Percentiles rank a stretch among this genome's conserved stretches.
These are phyloP conservation scores for Pseudopyricularia cyperi DNA, from an alignment of 2,329 filamentous ascomycete genomes.

Conservation along the genomic window DNA sequence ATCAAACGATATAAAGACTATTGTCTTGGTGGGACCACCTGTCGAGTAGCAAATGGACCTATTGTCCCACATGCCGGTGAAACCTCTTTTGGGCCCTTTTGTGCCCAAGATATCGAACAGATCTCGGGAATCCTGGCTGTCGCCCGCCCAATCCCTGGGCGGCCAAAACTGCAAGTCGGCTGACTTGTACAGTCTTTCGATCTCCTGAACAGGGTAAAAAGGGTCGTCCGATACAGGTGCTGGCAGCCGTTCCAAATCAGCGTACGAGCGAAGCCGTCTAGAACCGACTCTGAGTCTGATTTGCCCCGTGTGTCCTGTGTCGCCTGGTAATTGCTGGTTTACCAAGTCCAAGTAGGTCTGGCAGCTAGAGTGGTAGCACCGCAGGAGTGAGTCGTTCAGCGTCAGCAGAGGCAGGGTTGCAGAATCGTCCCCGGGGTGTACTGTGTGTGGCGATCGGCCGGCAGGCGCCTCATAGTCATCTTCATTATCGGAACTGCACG, in stretches of 20 bases:
- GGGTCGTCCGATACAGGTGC: conserved; percentile 5
- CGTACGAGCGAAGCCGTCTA: conserved; percentile 16
- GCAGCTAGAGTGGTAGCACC: conserved; percentile 38
- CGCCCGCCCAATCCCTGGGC: conserved; percentile 7
- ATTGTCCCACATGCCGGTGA: conserved; percentile 32
- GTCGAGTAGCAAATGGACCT: conserved; percentile 31
- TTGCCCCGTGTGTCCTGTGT: conserved; percentile 21
- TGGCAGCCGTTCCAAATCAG: background rate
- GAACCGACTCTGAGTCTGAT: conserved; percentile 32
- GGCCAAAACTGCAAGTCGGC: conserved; percentile 21
- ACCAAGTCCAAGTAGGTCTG: conserved; percentile 48
- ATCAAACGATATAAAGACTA: conserved; percentile 31
- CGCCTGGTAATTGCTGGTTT: conserved; percentile 25
- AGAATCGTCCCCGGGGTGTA: conserved; percentile 35
- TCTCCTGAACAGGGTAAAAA: conserved; percentile 10
- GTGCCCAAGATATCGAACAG: conserved; percentile 27
- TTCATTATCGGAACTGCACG: background rate
- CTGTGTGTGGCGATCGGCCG: conserved; percentile 24
- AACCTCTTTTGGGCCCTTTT: conserved; percentile 16
- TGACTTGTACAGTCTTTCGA: conserved; percentile 12
- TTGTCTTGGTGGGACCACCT: conserved; percentile 14
- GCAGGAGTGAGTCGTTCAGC: conserved; percentile 38
- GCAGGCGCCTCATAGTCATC: background rate
- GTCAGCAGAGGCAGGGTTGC: conserved; percentile 28
- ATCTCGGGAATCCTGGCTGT: conserved; percentile 15